Evolutionary conservation across 148 eudicot species (phyloP).

Genomic region (Vaccinium corymbosum): DNA sequence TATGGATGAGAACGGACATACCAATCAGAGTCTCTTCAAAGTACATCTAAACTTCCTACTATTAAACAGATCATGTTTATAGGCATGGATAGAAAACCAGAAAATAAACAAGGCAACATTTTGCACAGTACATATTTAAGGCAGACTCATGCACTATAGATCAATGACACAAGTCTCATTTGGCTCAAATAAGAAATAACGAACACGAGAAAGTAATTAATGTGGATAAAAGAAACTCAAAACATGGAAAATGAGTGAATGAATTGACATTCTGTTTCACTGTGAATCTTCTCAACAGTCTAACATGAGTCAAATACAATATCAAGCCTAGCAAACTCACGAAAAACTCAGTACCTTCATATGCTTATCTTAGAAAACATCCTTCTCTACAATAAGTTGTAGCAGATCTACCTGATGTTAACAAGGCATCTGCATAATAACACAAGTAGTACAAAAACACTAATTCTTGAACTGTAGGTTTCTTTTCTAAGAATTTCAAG

Average conservation of each 20-base stretch:
- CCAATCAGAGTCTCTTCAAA: neutral
- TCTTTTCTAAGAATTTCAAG: neutral
- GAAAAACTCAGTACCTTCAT: neutral
- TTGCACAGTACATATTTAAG: neutral
- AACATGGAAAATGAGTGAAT: neutral
- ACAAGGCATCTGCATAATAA: neutral
- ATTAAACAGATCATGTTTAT: neutral
- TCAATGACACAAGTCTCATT: neutral
- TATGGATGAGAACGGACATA: neutral
- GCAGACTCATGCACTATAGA: neutral
- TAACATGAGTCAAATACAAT: neutral
- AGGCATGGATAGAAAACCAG: neutral
- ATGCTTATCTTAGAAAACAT: neutral
- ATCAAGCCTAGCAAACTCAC: neutral
- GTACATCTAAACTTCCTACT: neutral
- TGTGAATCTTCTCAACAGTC: neutral
- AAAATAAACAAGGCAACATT: neutral
- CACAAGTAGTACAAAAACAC: neutral
- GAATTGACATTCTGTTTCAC: neutral
- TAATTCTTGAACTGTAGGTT: neutral
- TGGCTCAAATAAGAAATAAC: neutral
- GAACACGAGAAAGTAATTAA: neutral
- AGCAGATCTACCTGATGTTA: neutral
- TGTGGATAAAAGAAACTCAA: neutral
- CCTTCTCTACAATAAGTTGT: neutral